phyloP scores from a whole-genome alignment of 345 rosid species.

The Microthlaspi erraticum region DNA sequence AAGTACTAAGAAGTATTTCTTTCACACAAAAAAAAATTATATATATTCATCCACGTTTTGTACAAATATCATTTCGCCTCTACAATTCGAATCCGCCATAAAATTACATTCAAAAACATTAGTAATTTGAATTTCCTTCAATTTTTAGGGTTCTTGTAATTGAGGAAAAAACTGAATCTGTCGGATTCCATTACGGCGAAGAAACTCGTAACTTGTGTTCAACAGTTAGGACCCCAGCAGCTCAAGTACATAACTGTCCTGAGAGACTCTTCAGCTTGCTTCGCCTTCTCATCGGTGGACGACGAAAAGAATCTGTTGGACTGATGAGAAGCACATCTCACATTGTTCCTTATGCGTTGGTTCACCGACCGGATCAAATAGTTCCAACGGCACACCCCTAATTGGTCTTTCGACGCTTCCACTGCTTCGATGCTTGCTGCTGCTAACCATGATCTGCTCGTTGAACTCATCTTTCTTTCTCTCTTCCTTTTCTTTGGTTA shows the following conservation, averaged over 20 bases:
- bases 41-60: background rate
- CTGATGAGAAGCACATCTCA: conserved; percentile 47
- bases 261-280: conserved; percentile 71
- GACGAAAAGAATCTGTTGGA: conserved; percentile 41
- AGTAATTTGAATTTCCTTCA: no score
- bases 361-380: conserved; percentile 47
- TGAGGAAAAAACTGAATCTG: background rate
- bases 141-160: no score
- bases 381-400: conserved; percentile 61
- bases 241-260: conserved; percentile 81
- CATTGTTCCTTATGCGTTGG: conserved; percentile 44
- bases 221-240: conserved; percentile 75
- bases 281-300: conserved; percentile 42
- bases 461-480: conserved; percentile 39
- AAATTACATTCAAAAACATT: background rate
- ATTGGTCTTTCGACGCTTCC: conserved; percentile 60
- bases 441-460: conserved; percentile 54
- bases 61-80: background rate
- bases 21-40: no score
- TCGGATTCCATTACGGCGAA: background rate
- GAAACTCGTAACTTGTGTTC: background rate
- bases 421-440: conserved; percentile 60
- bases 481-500: background rate
- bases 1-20: no score
- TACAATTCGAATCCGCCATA: background rate